A percentile compares a stretch with the other conserved stretches of the same genome.
These are phyloP conservation scores for Galeopsis tetrahit DNA, from an alignment of 257 asterid genomes.

Conservation along the genomic window DNA sequence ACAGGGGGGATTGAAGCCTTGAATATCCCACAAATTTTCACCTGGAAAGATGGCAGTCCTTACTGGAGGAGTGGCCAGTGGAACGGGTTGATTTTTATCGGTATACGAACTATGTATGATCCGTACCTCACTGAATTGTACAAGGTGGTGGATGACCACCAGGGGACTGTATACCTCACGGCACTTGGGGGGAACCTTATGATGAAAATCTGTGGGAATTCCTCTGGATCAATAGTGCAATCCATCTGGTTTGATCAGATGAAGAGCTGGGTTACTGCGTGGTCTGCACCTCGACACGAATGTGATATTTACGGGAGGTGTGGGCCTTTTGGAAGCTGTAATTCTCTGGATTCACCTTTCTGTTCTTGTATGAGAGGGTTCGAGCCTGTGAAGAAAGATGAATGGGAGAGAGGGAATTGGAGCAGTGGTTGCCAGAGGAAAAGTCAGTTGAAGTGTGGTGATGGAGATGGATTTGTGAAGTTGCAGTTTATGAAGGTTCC, in stretches of 20 bases:
- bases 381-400: background rate
- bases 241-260: background rate
- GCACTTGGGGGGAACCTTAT: background rate
- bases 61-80: slow-evolving; percentile 6
- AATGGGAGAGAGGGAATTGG: slow-evolving; percentile 15
- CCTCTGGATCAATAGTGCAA: background rate
- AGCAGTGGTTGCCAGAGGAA: slow-evolving; percentile 3
- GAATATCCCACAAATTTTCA: background rate
- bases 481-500: slow-evolving; percentile 2
- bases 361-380: background rate
- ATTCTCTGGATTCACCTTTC: background rate
- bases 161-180: background rate
- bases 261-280: background rate
- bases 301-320: slow-evolving; percentile 3
- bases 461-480: background rate
- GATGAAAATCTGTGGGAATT: background rate
- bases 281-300: background rate
- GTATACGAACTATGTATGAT: background rate
- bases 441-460: background rate
- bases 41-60: background rate
- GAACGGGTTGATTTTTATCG: background rate
- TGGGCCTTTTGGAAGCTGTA: slow-evolving; percentile 6
- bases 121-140: background rate
- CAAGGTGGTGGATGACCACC: background rate
- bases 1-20: background rate